These are phyloP conservation scores for Leccinum broughii DNA, from an alignment of 768 basidiomycete species.

Conservation along the genomic window DNA sequence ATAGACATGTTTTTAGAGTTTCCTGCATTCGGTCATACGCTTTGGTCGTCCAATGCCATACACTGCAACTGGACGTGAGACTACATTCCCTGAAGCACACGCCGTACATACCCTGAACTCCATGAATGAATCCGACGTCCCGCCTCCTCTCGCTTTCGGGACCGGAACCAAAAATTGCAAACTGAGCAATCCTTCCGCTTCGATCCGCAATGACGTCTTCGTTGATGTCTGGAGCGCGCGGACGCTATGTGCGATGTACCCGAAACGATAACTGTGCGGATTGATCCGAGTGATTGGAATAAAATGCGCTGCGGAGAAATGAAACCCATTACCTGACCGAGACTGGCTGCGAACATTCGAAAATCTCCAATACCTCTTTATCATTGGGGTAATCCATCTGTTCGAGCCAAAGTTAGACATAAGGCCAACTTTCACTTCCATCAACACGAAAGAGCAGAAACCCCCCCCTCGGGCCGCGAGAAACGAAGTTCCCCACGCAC, in stretches of 20 bases:
- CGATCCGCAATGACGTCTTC: conserved; percentile 88
- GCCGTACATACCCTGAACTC: conserved; percentile 75
- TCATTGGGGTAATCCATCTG: conserved; percentile 98
- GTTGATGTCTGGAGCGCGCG: conserved; percentile 80
- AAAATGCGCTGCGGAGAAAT: background rate
- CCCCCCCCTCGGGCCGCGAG: background rate
- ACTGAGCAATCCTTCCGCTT: conserved; percentile 77
- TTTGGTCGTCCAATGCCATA: conserved; percentile 32
- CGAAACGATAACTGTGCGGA: conserved; percentile 70
- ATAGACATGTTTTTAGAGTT: conserved; percentile 23
- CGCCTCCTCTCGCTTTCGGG: conserved; percentile 39
- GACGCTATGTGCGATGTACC: conserved; percentile 69
- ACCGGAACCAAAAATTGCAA: conserved; percentile 86
- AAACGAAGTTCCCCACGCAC: conserved; percentile 37
- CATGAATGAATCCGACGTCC: conserved; percentile 66
- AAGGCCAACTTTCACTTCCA: background rate
- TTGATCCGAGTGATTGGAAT: conserved; percentile 2
- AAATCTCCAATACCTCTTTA: conserved; percentile 84
- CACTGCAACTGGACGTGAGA: conserved; percentile 26
- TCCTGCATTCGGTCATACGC: conserved; percentile 18
- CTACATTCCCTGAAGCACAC: background rate
- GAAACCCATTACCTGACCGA: conserved; percentile 61
- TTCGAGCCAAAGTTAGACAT: conserved; percentile 2
- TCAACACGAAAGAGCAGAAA: background rate
- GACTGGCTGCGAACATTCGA: conserved; percentile 72